Evolutionary conservation across 257 asterid species (phyloP).

Genomic region (Echium plantagineum): DNA sequence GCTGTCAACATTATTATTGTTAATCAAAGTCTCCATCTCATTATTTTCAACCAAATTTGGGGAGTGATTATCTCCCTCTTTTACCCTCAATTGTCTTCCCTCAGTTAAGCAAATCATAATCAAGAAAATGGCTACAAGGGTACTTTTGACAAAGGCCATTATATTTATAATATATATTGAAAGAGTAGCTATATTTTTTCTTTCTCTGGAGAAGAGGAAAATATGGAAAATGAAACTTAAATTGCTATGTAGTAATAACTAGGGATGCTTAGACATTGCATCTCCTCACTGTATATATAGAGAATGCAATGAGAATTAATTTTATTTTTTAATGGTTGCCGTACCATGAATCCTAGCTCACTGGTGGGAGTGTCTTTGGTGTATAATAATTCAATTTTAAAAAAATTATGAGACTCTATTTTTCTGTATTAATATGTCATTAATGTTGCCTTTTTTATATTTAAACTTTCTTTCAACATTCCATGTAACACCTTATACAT

Average conservation of each 20-base stretch:
- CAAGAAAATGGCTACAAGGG: constrained; percentile 28
- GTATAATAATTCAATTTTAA: not conserved
- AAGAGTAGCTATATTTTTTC: too few relatives aligned
- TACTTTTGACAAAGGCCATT: constrained; percentile 29
- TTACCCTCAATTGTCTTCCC: constrained; percentile 25
- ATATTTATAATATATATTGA: constrained; percentile 14
- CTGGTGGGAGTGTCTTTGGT: constrained; percentile 25
- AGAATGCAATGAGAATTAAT: not conserved
- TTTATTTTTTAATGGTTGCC: constrained; percentile 2
- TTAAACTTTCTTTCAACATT: too few relatives aligned
- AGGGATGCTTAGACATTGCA: constrained; percentile 16
- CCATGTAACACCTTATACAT: too few relatives aligned
- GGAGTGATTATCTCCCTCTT: constrained; percentile 10
- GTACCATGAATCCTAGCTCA: constrained; percentile 16
- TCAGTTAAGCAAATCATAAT: constrained; percentile 19
- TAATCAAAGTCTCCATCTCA: too few relatives aligned
- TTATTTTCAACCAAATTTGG: not conserved
- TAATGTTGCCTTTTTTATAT: too few relatives aligned
- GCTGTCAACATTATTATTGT: constrained; percentile 4
- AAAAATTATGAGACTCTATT: too few relatives aligned
- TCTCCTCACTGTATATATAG: constrained; percentile 31
- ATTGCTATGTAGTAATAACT: not conserved
- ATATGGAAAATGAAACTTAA: not conserved
- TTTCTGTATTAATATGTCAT: too few relatives aligned
- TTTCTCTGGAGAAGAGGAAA: not conserved